phyloP scores from a whole-genome alignment of 192 early-diverging fungal genomes.

The Coemansia sp. region DNA sequence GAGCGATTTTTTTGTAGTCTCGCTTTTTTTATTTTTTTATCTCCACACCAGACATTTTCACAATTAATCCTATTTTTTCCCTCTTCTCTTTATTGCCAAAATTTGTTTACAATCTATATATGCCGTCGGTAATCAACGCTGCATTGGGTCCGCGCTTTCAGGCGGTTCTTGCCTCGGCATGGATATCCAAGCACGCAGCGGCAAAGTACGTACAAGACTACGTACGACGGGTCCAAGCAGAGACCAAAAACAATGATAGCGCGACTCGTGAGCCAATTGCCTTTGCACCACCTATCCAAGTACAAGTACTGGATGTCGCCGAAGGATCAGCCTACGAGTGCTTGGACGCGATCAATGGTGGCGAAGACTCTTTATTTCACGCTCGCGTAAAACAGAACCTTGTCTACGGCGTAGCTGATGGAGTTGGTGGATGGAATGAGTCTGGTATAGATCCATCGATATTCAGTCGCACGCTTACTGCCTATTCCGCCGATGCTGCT shows the following conservation, averaged over 20 bases:
- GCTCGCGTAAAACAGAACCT: conserved; percentile 48
- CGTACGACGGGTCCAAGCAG: conserved; percentile 25
- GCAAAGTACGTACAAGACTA: conserved; percentile 52
- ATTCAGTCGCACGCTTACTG: conserved; percentile 50
- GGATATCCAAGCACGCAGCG: conserved; percentile 54
- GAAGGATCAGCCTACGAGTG: conserved; percentile 30
- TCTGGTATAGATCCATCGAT: conserved; percentile 54
- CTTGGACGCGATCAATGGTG: conserved; percentile 50
- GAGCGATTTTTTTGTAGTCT: not conserved
- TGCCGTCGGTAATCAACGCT: conserved; percentile 15
- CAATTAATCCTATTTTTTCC: not conserved
- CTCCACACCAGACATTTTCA: not conserved
- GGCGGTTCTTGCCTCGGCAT: conserved; percentile 50
- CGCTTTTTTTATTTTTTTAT: not conserved
- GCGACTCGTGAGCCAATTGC: conserved; percentile 19
- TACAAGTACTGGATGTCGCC: conserved; percentile 41
- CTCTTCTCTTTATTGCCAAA: not conserved
- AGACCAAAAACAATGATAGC: conserved; percentile 1
- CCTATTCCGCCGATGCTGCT: conserved; percentile 35
- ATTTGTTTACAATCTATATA: not conserved
- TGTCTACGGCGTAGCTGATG: conserved; percentile 49
- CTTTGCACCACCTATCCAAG: conserved; percentile 52
- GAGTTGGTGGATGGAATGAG: conserved; percentile 58
- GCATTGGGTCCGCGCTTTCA: conserved; percentile 47
- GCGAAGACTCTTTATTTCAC: conserved; percentile 56